Percentiles rank a stretch among this genome's conserved stretches.
phyloP scores from a whole-genome alignment of 495 filamentous ascomycete species.

The Oidiodendron maius region DNA sequence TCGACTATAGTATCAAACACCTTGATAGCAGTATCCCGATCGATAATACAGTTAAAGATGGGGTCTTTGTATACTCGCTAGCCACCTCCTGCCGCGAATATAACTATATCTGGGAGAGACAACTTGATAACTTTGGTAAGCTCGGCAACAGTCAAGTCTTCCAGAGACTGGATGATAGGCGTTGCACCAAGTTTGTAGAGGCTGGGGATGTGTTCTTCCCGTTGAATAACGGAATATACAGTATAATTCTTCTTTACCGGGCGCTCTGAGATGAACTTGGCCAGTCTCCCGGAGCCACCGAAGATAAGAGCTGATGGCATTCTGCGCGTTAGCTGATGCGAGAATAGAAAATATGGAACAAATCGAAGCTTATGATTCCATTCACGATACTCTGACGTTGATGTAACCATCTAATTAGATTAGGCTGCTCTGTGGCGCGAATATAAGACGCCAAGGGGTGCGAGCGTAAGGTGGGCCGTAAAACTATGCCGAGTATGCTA shows the following conservation, averaged over 20 bases:
- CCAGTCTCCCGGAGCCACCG: constrained; percentile 30
- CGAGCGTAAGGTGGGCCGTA: too few species aligned
- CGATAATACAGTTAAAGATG: constrained; percentile 24
- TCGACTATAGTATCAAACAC: constrained; percentile 29
- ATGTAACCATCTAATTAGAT: too few species aligned
- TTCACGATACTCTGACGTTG: too few species aligned
- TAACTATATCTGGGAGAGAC: constrained; percentile 16
- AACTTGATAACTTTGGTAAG: constrained; percentile 20
- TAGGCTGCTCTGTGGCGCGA: too few species aligned
- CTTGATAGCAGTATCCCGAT: constrained; percentile 27
- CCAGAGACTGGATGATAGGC: constrained; percentile 29
- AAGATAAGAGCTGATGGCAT: constrained; percentile 27
- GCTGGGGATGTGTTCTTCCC: constrained; percentile 19
- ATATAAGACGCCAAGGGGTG: too few species aligned
- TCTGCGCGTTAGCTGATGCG: too few species aligned
- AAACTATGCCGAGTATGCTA: too few species aligned
- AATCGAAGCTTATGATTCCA: too few species aligned
- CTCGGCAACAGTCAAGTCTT: constrained; percentile 23
- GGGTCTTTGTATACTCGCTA: constrained; percentile 20
- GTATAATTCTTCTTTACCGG: constrained; percentile 23
- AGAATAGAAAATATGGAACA: too few species aligned
- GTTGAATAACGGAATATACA: constrained; percentile 28
- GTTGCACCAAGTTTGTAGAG: constrained; percentile 26
- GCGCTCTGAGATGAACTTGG: constrained; percentile 25
- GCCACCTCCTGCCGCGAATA: constrained; percentile 29